A percentile compares a stretch with the other conserved stretches of the same genome.
Evolutionary conservation across 495 filamentous ascomycete genomes (phyloP).

Genomic region (Neurospora tetraspora): DNA sequence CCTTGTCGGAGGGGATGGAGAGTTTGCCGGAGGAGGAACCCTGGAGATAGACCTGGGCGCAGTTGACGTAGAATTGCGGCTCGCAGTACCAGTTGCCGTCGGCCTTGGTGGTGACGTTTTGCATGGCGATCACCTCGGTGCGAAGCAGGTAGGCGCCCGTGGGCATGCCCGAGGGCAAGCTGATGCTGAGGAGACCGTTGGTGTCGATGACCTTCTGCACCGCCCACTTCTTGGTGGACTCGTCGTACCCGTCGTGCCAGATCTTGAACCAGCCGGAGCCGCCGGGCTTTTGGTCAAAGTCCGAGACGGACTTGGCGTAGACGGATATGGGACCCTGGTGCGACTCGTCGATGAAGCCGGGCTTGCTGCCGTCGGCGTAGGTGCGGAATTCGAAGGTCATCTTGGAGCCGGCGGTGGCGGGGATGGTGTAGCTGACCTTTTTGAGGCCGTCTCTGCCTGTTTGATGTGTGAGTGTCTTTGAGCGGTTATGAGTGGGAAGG

Average conservation of each 20-base stretch:
- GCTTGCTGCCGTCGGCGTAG: conserved; percentile 45
- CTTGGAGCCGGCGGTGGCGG: conserved; percentile 39
- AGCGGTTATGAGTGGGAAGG: background rate
- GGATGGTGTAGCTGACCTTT: conserved; percentile 49
- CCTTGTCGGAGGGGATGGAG: conserved; percentile 28
- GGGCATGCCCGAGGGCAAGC: conserved; percentile 48
- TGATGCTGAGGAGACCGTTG: conserved; percentile 51
- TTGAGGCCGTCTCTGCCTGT: conserved; percentile 46
- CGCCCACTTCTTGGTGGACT: conserved; percentile 46
- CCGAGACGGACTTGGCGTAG: conserved; percentile 56
- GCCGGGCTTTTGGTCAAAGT: conserved; percentile 30
- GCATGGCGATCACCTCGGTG: conserved; percentile 58
- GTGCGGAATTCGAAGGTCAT: conserved; percentile 55
- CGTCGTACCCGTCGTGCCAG: conserved; percentile 55
- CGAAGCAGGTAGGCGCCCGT: conserved; percentile 60
- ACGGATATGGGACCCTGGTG: conserved; percentile 66
- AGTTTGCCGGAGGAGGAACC: conserved; percentile 29
- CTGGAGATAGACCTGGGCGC: conserved; percentile 57
- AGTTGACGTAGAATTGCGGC: conserved; percentile 59
- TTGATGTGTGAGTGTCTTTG: background rate
- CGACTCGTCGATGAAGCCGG: conserved; percentile 46
- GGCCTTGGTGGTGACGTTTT: conserved; percentile 36
- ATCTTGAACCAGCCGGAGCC: conserved; percentile 79
- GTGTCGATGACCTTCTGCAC: conserved; percentile 55
- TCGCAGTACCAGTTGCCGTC: conserved; percentile 30